phyloP scores from a whole-genome alignment of 2,329 filamentous ascomycete species.

The Beauveria sp. region DNA sequence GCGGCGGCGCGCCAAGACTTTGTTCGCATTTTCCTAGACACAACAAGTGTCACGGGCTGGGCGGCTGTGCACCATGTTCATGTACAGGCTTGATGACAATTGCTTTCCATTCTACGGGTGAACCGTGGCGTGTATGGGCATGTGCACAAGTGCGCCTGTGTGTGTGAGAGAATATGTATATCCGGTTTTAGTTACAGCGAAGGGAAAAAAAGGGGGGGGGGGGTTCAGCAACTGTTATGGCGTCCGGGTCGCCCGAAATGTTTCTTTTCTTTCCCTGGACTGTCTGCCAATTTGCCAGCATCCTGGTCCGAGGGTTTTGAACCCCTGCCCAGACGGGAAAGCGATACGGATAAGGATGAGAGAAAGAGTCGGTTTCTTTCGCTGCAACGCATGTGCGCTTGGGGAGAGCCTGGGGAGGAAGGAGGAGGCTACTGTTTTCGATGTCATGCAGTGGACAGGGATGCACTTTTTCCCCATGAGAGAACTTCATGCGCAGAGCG shows the following conservation, averaged over 20 bases:
- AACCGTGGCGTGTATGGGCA: not conserved
- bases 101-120: not conserved
- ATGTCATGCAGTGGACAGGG: not conserved
- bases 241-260: not conserved
- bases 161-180: not conserved
- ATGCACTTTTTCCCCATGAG: not conserved
- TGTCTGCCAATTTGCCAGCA: not conserved
- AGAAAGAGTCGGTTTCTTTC: not conserved
- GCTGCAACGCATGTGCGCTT: not conserved
- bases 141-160: not conserved
- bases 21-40: not conserved
- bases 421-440: not conserved
- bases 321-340: not conserved
- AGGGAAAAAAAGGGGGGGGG: not conserved
- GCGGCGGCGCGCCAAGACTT: not conserved
- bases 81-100: not conserved
- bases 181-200: not conserved
- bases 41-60: not conserved
- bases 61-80: not conserved
- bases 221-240: not conserved
- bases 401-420: too few species aligned
- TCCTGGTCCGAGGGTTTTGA: not conserved
- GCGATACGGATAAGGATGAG: not conserved
- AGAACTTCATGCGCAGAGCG: not conserved
- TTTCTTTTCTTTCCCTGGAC: not conserved